These are phyloP conservation scores for Citrus trifoliata DNA, from an alignment of 345 rosid genomes.

Conservation along the genomic window DNA sequence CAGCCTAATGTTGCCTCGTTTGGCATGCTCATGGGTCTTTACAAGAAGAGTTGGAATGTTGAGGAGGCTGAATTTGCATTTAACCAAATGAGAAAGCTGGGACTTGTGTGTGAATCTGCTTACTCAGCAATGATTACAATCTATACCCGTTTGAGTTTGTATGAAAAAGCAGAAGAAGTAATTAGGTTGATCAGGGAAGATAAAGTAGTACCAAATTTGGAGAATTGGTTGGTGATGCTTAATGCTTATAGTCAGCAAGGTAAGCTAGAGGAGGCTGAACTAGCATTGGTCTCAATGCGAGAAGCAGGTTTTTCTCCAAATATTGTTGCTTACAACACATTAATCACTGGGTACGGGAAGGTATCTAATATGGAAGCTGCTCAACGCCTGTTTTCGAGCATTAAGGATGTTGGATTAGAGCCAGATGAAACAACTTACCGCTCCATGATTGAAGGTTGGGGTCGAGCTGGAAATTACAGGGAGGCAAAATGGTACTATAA, in stretches of 20 bases:
- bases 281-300: constrained; percentile 50
- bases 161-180: constrained; percentile 71
- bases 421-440: constrained; percentile 87
- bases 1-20: constrained; percentile 77
- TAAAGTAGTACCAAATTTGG: constrained; percentile 45
- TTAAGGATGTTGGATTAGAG: constrained; percentile 46
- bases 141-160: constrained; percentile 66
- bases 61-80: constrained; percentile 74
- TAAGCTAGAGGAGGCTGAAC: constrained; percentile 67
- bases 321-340: constrained; percentile 72
- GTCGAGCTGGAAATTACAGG: constrained; percentile 51
- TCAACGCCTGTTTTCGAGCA: constrained; percentile 41
- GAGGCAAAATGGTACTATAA: constrained; percentile 51
- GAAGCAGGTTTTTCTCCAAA: constrained; percentile 50
- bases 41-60: constrained; percentile 67
- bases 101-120: constrained; percentile 75
- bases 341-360: constrained; percentile 85
- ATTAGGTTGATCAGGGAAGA: constrained; percentile 60
- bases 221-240: constrained; percentile 84
- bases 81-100: constrained; percentile 56
- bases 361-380: constrained; percentile 69
- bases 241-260: constrained; percentile 87
- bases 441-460: constrained; percentile 98
- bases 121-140: constrained; percentile 89
- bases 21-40: constrained; percentile 89